Evolutionary conservation across 2,329 filamentous ascomycete species (phyloP).

Genomic region (Colletotrichum cereale): DNA sequence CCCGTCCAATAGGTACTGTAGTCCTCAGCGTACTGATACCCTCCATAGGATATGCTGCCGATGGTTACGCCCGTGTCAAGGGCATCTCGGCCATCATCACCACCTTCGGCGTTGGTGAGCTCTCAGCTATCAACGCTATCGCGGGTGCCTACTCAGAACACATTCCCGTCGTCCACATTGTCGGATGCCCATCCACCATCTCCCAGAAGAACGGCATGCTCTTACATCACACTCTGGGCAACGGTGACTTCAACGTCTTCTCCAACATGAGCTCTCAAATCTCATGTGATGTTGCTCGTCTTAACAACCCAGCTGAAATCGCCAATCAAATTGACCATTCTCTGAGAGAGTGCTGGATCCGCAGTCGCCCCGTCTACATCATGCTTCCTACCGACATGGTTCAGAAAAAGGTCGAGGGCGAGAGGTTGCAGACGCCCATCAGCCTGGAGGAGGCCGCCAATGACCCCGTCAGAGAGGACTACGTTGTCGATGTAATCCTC

Average conservation of each 20-base stretch:
- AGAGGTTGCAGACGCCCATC: conserved; percentile 76
- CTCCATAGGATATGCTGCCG: conserved; percentile 76
- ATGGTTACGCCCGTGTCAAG: conserved; percentile 81
- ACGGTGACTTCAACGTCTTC: conserved; percentile 87
- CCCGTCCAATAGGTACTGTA: neutral
- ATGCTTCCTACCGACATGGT: conserved; percentile 87
- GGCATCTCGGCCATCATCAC: conserved; percentile 79
- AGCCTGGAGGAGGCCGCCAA: conserved; percentile 75
- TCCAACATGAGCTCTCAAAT: conserved; percentile 81
- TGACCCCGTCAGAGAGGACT: conserved; percentile 79
- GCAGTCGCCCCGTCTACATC: conserved; percentile 85
- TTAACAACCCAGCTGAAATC: conserved; percentile 78
- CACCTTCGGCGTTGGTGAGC: conserved; percentile 80
- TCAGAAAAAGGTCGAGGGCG: conserved; percentile 80
- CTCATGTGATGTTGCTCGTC: conserved; percentile 77
- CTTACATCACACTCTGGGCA: conserved; percentile 78
- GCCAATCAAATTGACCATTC: conserved; percentile 83
- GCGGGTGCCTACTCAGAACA: conserved; percentile 81
- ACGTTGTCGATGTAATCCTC: conserved; percentile 84
- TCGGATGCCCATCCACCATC: conserved; percentile 64
- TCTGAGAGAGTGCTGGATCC: conserved; percentile 79
- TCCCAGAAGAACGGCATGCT: conserved; percentile 63
- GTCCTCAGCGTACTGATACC: neutral
- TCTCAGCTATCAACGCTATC: conserved; percentile 80
- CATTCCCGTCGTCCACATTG: conserved; percentile 78